Percentiles rank a stretch among this genome's conserved stretches.
phyloP scores from a whole-genome alignment of 2,329 filamentous ascomycete genomes.

The Colletotrichum sidae region DNA sequence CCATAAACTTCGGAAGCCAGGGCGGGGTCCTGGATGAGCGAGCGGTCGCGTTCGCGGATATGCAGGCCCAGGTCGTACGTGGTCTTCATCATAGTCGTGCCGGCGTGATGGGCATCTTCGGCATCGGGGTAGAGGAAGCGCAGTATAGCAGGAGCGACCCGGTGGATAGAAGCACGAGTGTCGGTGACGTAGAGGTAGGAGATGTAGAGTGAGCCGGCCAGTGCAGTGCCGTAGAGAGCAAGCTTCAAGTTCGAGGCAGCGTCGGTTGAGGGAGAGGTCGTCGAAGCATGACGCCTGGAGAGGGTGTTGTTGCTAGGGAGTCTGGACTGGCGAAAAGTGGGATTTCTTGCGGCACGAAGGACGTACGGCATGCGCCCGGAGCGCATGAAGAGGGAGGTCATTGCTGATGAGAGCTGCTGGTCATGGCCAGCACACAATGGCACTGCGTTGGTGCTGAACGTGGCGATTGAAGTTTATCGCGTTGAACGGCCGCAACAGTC shows the following conservation, averaged over 20 bases:
- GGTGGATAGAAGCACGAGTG: conserved; percentile 77
- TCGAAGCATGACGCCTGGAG: conserved; percentile 48
- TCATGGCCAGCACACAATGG: conserved; percentile 49
- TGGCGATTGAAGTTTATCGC: conserved; percentile 11
- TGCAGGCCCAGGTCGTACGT: conserved; percentile 82
- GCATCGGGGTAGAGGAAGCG: conserved; percentile 78
- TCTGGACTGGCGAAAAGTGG: conserved; percentile 37
- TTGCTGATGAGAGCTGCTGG: conserved; percentile 42
- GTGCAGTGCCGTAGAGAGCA: conserved; percentile 53
- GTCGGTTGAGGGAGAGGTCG: conserved; percentile 39
- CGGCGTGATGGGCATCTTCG: conserved; percentile 91
- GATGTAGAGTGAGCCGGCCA: conserved; percentile 56
- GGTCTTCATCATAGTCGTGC: conserved; percentile 76
- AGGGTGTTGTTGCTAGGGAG: conserved; percentile 41
- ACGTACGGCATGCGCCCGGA: conserved; percentile 41
- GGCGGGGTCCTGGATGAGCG: conserved; percentile 46
- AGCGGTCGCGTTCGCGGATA: conserved; percentile 78
- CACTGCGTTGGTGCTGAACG: conserved; percentile 35
- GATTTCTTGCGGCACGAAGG: conserved; percentile 39
- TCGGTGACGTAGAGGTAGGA: conserved; percentile 79
- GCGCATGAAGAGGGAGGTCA: conserved; percentile 46
- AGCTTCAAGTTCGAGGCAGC: conserved; percentile 49
- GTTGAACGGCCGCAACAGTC: too few species aligned
- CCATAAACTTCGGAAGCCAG: conserved; percentile 74
- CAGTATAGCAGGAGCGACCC: conserved; percentile 73